phyloP scores from a whole-genome alignment of 2,329 filamentous ascomycete species.

The Claviceps humidiphila region DNA sequence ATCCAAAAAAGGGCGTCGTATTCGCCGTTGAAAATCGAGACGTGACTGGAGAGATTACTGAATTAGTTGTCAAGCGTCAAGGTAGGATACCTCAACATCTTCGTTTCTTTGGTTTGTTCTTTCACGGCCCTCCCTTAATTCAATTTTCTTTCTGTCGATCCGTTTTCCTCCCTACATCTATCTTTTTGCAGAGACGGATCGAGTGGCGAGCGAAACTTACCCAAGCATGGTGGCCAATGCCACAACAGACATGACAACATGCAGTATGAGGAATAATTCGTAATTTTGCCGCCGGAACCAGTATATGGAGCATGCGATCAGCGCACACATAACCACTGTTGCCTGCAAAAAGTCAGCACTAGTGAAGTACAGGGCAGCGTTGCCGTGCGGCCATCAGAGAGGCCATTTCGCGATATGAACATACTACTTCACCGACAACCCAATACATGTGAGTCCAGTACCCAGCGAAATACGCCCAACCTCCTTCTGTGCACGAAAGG shows the following conservation, averaged over 20 bases:
- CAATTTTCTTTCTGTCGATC: background rate
- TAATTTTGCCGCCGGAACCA: constrained; percentile 39
- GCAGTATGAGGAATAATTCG: constrained; percentile 34
- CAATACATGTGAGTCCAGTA: constrained; percentile 34
- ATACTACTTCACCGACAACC: constrained; percentile 33
- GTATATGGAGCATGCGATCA: constrained; percentile 34
- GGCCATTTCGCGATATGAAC: background rate
- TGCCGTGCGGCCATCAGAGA: background rate
- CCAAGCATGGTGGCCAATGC: constrained; percentile 37
- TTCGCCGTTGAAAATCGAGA: constrained; percentile 37
- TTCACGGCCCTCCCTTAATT: background rate
- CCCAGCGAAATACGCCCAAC: constrained; percentile 19
- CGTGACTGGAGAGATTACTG: constrained; percentile 19
- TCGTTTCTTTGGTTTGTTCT: background rate
- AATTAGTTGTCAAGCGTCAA: background rate
- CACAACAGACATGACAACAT: constrained; percentile 38
- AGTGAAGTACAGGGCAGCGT: background rate
- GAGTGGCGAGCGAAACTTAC: constrained; percentile 19
- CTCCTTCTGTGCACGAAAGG: constrained; percentile 19
- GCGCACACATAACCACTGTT: constrained; percentile 30
- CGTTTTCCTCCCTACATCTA: background rate
- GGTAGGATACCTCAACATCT: too few species aligned
- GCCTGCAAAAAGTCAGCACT: constrained; percentile 17
- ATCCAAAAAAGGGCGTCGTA: constrained; percentile 38
- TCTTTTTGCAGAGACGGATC: background rate